Evolutionary conservation across 352 stramenopile species (phyloP).

Genomic region (Phytophthora chlamydospora): DNA sequence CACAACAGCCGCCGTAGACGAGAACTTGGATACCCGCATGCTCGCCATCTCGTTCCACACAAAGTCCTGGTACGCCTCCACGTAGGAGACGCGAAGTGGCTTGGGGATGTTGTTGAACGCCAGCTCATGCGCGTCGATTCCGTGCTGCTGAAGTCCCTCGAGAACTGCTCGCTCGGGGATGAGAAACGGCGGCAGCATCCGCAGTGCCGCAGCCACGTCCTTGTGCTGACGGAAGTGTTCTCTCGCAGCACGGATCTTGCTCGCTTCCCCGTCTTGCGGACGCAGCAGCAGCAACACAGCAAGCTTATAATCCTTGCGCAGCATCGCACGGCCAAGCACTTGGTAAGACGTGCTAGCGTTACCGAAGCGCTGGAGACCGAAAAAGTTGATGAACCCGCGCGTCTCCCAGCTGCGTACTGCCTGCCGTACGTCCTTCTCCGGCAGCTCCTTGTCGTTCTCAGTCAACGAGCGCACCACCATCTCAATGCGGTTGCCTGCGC

Average conservation of each 20-base stretch:
- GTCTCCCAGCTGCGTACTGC: conserved; percentile 56
- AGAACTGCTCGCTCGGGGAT: conserved; percentile 74
- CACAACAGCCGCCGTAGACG: conserved; percentile 59
- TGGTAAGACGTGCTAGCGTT: conserved; percentile 82
- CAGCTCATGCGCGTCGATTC: conserved; percentile 73
- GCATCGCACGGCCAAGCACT: conserved; percentile 89
- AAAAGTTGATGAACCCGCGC: conserved; percentile 97
- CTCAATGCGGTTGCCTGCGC: conserved; percentile 93
- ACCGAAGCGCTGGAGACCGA: conserved; percentile 95
- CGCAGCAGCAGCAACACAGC: conserved; percentile 93
- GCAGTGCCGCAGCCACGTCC: conserved; percentile 74
- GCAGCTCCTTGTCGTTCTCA: conserved; percentile 52
- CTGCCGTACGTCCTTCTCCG: conserved; percentile 32
- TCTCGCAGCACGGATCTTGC: conserved; percentile 76
- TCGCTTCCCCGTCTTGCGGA: conserved; percentile 80
- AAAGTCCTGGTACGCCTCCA: conserved; percentile 92
- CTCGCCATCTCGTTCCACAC: conserved; percentile 96
- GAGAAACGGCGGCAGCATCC: conserved; percentile 80
- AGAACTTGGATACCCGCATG: conserved; percentile 78
- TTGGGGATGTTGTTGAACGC: conserved; percentile 72
- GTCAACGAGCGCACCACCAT: conserved; percentile 93
- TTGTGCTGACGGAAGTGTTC: conserved; percentile 88
- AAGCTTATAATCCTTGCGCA: conserved; percentile 94
- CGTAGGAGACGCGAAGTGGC: conserved; percentile 66
- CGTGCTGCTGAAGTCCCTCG: conserved; percentile 75